These are phyloP conservation scores for Pseudozyma thailandica DNA, from an alignment of 1,284 basidiomycete species.

Conservation along the genomic window DNA sequence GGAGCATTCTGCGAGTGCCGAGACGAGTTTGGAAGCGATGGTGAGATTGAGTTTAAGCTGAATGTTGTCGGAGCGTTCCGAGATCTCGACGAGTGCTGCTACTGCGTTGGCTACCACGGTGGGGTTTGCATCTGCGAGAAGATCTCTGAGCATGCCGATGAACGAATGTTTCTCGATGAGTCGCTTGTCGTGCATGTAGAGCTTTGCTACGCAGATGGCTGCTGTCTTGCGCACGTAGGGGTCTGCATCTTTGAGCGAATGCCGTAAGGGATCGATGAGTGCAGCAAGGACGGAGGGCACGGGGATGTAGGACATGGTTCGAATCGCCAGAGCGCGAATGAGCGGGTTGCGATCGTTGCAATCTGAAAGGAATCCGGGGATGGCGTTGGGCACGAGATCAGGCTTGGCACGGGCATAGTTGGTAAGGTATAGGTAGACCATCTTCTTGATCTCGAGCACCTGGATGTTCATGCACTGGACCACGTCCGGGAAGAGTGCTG, in stretches of 20 bases:
- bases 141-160: conserved; percentile 83
- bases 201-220: conserved; percentile 88
- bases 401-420: conserved; percentile 90
- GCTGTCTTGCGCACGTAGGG: conserved; percentile 97
- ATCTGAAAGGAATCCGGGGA: conserved; percentile 90
- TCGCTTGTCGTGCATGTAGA: conserved; percentile 84
- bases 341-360: conserved; percentile 90
- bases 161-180: conserved; percentile 86
- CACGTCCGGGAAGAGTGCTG: conserved; percentile 87
- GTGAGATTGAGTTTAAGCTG: conserved; percentile 81
- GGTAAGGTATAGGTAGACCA: conserved; percentile 77
- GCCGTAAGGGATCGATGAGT: conserved; percentile 83
- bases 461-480: conserved; percentile 84
- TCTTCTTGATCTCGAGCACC: conserved; percentile 97
- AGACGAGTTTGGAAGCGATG: conserved; percentile 83
- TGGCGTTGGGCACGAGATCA: conserved; percentile 86
- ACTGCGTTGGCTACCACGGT: conserved; percentile 95
- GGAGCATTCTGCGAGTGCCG: conserved; percentile 87
- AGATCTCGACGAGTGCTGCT: conserved; percentile 89
- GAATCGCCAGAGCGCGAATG: conserved; percentile 88
- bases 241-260: conserved; percentile 87
- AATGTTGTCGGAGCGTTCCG: conserved; percentile 87
- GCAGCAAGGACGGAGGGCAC: conserved; percentile 74
- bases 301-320: conserved; percentile 94
- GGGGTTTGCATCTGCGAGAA: conserved; percentile 91